These are phyloP conservation scores for Penicillium frequentans DNA, from an alignment of 2,329 filamentous ascomycete genomes.

Conservation along the genomic window DNA sequence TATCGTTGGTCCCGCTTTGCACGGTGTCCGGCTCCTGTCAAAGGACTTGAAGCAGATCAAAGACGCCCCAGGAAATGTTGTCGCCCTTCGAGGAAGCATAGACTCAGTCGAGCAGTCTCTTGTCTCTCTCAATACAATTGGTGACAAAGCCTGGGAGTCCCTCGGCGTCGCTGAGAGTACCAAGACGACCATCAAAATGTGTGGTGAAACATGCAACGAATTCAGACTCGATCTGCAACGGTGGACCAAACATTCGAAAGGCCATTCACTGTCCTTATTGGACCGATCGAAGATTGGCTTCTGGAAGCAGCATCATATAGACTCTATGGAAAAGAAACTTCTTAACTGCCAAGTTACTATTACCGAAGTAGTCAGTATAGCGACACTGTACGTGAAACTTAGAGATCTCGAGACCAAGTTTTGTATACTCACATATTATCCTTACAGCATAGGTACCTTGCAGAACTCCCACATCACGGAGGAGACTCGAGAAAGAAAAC, in stretches of 20 bases:
- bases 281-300: conserved; percentile 10
- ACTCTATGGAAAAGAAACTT: conserved; percentile 9
- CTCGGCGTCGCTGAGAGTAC: not conserved
- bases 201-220: not conserved
- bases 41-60: conserved; percentile 10
- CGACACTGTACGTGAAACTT: conserved; percentile 8
- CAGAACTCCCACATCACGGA: not conserved
- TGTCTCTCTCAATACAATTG: conserved; percentile 3
- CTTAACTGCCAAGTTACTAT: conserved; percentile 9
- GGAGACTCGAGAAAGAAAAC: not conserved
- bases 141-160: not conserved
- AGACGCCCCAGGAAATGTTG: conserved; percentile 6
- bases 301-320: conserved; percentile 3
- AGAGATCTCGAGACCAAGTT: not conserved
- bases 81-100: conserved; percentile 1
- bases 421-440: not conserved
- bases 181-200: conserved; percentile 2
- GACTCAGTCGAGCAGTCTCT: conserved; percentile 2
- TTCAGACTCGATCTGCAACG: conserved; percentile 3
- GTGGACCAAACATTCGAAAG: conserved; percentile 11
- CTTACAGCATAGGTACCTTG: conserved; percentile 2
- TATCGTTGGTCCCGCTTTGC: conserved; percentile 7
- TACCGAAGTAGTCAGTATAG: conserved; percentile 8
- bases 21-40: conserved; percentile 4
- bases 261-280: not conserved